Percentiles rank a stretch among this genome's conserved stretches.
Conservation (phyloP, 257 asterid genomes). For the Schizonepeta tenuifolia region DNA sequence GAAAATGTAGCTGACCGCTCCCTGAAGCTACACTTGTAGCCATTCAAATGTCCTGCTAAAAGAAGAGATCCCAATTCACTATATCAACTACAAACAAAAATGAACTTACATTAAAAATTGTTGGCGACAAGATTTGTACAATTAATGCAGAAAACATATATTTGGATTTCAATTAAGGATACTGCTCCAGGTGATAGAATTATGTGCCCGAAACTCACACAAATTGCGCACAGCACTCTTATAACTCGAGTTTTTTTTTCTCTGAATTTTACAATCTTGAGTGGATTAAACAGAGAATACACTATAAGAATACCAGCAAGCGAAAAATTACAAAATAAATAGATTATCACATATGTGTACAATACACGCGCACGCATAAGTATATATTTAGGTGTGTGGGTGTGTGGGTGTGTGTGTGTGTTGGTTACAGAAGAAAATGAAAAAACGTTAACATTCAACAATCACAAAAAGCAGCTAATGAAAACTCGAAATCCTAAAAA, state of each 20-base stretch:
- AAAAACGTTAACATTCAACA: not conserved
- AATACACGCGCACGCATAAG: too few species aligned
- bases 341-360: not conserved
- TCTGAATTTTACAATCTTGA: conserved; percentile 2
- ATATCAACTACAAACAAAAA: conserved; percentile 10
- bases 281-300: not conserved
- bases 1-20: conserved; percentile 53
- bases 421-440: not conserved
- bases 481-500: not conserved
- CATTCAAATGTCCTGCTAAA: conserved; percentile 56
- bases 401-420: not conserved
- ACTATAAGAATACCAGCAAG: not conserved
- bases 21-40: conserved; percentile 69
- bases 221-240: not conserved
- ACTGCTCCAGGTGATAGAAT: not conserved
- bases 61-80: conserved; percentile 1
- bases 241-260: not conserved
- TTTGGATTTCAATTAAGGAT: not conserved
- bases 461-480: not conserved
- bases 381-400: not conserved
- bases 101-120: not conserved
- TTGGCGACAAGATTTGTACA: not conserved
- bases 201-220: not conserved
- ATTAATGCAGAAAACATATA: not conserved
- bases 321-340: not conserved